phyloP scores from a whole-genome alignment of 768 basidiomycete species.

The Filobasidium floriforme region DNA sequence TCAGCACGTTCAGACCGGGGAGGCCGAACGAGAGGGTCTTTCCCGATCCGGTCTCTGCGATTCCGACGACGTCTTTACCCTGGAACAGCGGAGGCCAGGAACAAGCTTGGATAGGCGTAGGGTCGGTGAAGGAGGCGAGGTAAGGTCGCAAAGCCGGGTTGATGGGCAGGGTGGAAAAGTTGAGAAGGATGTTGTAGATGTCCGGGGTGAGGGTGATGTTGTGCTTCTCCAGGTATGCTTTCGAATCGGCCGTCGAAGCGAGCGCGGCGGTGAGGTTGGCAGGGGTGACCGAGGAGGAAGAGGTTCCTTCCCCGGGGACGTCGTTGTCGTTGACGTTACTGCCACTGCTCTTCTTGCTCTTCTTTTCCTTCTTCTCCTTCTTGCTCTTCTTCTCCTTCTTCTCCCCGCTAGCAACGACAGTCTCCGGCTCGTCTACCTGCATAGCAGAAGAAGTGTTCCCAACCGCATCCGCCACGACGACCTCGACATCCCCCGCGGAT shows the following conservation, averaged over 20 bases:
- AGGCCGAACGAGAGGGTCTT: conserved; percentile 96
- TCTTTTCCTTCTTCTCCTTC: conserved; percentile 44
- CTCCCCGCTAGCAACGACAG: background rate
- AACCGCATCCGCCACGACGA: conserved; percentile 13
- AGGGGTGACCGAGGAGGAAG: conserved; percentile 24
- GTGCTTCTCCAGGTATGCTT: conserved; percentile 64
- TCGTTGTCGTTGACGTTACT: conserved; percentile 17
- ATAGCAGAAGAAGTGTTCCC: conserved; percentile 7
- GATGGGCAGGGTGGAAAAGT: conserved; percentile 67
- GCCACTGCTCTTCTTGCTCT: conserved; percentile 29
- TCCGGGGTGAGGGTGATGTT: conserved; percentile 60
- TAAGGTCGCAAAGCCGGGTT: conserved; percentile 57
- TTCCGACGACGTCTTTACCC: conserved; percentile 71
- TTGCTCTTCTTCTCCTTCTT: conserved; percentile 29
- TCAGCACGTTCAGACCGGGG: conserved; percentile 67
- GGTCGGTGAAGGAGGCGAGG: conserved; percentile 68
- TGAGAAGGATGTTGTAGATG: conserved; percentile 58
- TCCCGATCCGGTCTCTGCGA: conserved; percentile 87
- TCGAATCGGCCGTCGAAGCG: conserved; percentile 41
- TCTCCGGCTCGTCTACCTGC: background rate
- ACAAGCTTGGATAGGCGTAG: conserved; percentile 92
- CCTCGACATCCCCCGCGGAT: conserved; percentile 15
- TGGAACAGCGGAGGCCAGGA: conserved; percentile 82
- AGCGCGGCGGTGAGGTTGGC: conserved; percentile 34
- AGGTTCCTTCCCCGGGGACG: conserved; percentile 18